These are phyloP conservation scores for Xylariales sp. DNA, from an alignment of 2,329 filamentous ascomycete genomes.

Conservation along the genomic window DNA sequence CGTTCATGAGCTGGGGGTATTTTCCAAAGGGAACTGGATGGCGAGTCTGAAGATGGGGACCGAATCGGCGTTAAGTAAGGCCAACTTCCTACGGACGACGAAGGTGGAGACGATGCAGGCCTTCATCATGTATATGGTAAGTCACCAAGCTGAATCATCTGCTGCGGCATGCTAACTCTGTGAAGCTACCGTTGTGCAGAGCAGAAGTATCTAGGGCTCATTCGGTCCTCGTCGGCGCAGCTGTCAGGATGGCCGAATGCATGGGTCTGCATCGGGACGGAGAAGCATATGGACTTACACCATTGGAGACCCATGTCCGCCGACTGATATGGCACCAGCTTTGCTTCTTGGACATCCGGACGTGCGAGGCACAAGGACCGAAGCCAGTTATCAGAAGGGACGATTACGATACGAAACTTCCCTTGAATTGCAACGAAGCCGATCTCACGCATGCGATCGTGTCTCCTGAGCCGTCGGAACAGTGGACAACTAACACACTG, in stretches of 20 bases:
- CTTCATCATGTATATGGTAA: slow-evolving; percentile 70
- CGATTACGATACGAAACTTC: slow-evolving; percentile 70
- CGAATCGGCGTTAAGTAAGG: slow-evolving; percentile 62
- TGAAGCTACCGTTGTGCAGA: slow-evolving; percentile 64
- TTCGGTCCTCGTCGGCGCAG: slow-evolving; percentile 66
- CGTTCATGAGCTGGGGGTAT: slow-evolving; percentile 45
- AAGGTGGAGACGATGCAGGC: slow-evolving; percentile 72
- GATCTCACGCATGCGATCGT: slow-evolving; percentile 46
- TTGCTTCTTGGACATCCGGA: slow-evolving; percentile 70
- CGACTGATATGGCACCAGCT: slow-evolving; percentile 74
- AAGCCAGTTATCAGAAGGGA: slow-evolving; percentile 66
- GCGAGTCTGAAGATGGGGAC: slow-evolving; percentile 61
- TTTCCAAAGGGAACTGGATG: slow-evolving; percentile 52
- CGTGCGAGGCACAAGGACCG: slow-evolving; percentile 70
- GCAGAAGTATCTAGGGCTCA: slow-evolving; percentile 69
- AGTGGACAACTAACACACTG: slow-evolving; percentile 66
- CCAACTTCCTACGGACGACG: slow-evolving; percentile 65
- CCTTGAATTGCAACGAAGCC: slow-evolving; percentile 64
- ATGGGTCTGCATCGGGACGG: slow-evolving; percentile 74
- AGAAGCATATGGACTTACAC: slow-evolving; percentile 57
- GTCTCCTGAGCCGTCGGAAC: slow-evolving; percentile 39
- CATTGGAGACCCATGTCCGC: slow-evolving; percentile 66
- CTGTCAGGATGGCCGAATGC: slow-evolving; percentile 69
- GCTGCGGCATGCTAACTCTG: slow-evolving; percentile 11
- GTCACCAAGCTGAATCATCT: slow-evolving; percentile 20